Base-by-base conservation (phyloP, 2,329 filamentous ascomycete genomes). In the Apiospora phragmitis region DNA sequence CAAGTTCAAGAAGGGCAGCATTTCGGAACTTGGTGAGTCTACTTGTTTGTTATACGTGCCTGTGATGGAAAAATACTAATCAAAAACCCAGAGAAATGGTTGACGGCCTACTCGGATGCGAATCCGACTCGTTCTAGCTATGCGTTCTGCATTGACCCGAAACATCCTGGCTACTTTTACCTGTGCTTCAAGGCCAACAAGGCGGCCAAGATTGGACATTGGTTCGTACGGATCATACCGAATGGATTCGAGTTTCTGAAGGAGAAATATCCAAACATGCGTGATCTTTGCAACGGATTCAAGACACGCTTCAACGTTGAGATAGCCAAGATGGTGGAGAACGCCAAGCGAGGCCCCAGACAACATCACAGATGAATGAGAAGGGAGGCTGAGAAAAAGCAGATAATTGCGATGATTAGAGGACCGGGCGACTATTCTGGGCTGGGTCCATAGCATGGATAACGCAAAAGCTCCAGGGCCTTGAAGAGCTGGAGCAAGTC, bases 41-140 rank as follows among this genome's bases (percentile, higher is more conserved):
- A 16, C n/a, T 7, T 47, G 35, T n/a, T n/a, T n/a, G n/a, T n/a
- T 38, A 24, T 38, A 24, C 32, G 18, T 62, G 18, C 55, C n/a
- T 38, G 32, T 35, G 18, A 29, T n/a, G 32, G 11, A 7, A 38
- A 38, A 38, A 62, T n/a, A 32, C 55, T 62, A 62, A 62, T 24
- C 32, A n/a, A 38, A 18, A 32, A 11, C 26, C 70, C 45, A 97
- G 95, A 98, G 82, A 91, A 93, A 88, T 99, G 96, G 95, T 88
- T 99, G 75, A 93, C 92, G 42, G 97, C 94, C 14, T 99, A 98
- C 83, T 96, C 95, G 77, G 93, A 96, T 80, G 96, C 96, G 80
- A 98, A 99, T 81, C 95, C 96, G 14, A 95, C 92, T 79, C 93
- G 95, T 73, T 97, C 93, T 72, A 93, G 94, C 75, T 99, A 99